These are phyloP conservation scores for Aethionema arabicum DNA, from an alignment of 345 rosid genomes.

Conservation along the genomic window DNA sequence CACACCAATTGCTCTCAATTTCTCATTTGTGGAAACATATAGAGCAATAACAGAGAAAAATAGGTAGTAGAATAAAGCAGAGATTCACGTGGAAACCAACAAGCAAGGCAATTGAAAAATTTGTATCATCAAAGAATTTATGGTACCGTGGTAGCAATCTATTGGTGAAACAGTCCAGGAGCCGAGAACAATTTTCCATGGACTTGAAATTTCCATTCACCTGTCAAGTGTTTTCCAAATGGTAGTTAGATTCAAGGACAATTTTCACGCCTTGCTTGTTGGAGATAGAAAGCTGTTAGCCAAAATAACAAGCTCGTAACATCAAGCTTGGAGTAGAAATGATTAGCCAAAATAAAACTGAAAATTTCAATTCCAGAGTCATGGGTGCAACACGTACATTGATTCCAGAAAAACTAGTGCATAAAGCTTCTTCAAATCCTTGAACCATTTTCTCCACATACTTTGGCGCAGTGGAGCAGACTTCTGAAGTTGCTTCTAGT, in stretches of 20 bases:
- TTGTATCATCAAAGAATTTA: constrained; percentile 2
- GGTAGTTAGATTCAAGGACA: constrained; percentile 50
- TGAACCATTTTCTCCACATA: constrained; percentile 61
- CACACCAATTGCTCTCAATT: background rate
- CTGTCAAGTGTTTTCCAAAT: constrained; percentile 52
- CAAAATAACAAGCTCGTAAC: constrained; percentile 6
- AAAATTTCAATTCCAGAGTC: constrained; percentile 16
- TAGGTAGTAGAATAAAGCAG: constrained; percentile 1
- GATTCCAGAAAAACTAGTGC: constrained; percentile 54
- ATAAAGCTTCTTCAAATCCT: constrained; percentile 60
- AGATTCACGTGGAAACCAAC: constrained; percentile 12
- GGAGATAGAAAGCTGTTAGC: constrained; percentile 7
- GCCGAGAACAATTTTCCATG: constrained; percentile 47
- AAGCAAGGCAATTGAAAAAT: constrained; percentile 11
- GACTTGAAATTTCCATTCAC: constrained; percentile 55
- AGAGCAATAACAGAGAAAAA: constrained; percentile 1
- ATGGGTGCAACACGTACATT: constrained; percentile 52
- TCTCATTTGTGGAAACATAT: background rate
- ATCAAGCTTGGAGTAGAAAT: constrained; percentile 6
- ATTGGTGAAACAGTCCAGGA: constrained; percentile 68
- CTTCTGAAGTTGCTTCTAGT: constrained; percentile 60
- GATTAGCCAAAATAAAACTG: constrained; percentile 3
- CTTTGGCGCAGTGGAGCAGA: constrained; percentile 54
- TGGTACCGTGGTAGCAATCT: constrained; percentile 77
- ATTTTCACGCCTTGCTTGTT: constrained; percentile 13